Percentiles rank a stretch among this genome's conserved stretches.
Conservation (phyloP, 768 basidiomycete genomes). For the Coprinopsis sp. region DNA sequence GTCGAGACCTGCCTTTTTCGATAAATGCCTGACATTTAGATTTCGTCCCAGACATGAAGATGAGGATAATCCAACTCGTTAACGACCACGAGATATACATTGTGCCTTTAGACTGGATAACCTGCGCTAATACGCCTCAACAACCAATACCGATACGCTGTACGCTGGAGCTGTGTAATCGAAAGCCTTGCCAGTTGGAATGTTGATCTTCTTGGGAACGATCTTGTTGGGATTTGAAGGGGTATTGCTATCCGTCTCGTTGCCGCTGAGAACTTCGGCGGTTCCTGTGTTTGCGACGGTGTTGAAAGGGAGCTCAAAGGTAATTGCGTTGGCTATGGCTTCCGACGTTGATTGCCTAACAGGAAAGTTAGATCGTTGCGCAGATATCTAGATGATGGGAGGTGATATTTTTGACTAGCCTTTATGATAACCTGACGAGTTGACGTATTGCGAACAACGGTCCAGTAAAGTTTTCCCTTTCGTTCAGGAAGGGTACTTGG, state of each 20-base stretch:
- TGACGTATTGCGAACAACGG: conserved; percentile 41
- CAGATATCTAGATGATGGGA: no score
- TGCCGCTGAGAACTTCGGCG: conserved; percentile 47
- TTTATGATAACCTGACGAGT: conserved; percentile 52
- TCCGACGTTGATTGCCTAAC: conserved; percentile 53
- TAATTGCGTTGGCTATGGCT: conserved; percentile 33
- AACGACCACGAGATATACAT: neutral
- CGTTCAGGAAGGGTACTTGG: conserved; percentile 53
- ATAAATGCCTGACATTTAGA: no score
- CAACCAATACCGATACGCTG: conserved; percentile 36
- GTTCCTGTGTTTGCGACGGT: conserved; percentile 41
- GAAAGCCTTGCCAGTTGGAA: conserved; percentile 47
- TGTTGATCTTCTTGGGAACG: conserved; percentile 40
- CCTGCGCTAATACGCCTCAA: conserved; percentile 24
- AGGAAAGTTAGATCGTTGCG: no score
- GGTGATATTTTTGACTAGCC: conserved; percentile 24
- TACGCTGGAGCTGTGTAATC: conserved; percentile 49
- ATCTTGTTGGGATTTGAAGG: conserved; percentile 44
- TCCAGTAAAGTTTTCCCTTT: conserved; percentile 56
- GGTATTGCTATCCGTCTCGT: conserved; percentile 49
- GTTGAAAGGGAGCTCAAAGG: conserved; percentile 52
- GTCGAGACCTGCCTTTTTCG: no score
- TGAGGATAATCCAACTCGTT: no score
- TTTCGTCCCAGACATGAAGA: no score
- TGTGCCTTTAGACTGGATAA: conserved; percentile 13